These are phyloP conservation scores for Backusella westeae DNA, from an alignment of 192 early-diverging fungal genomes.

Conservation along the genomic window DNA sequence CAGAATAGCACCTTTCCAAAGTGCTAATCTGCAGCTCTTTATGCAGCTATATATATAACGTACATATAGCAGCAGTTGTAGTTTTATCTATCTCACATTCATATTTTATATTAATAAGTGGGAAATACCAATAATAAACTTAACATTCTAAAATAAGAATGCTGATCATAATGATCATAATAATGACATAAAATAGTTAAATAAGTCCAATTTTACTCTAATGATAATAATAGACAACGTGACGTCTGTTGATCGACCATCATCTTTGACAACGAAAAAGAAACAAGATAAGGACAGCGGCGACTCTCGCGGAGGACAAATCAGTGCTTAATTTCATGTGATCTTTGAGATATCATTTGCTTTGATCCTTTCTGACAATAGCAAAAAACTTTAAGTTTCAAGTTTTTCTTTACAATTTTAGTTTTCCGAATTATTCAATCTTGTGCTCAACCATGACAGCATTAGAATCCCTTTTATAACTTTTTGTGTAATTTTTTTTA, in stretches of 20 bases:
- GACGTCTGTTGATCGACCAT: not conserved
- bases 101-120: not conserved
- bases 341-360: not conserved
- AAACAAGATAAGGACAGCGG: not conserved
- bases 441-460: not conserved
- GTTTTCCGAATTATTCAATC: not conserved
- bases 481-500: not conserved
- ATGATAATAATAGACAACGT: not conserved
- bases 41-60: not conserved
- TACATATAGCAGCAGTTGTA: not conserved
- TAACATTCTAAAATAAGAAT: not conserved
- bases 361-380: not conserved
- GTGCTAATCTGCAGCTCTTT: not conserved
- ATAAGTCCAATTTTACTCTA: not conserved
- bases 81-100: not conserved
- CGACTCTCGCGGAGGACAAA: not conserved
- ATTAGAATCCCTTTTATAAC: not conserved
- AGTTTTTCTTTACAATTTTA: not conserved
- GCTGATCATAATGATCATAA: not conserved
- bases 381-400: not conserved
- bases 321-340: not conserved
- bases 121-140: not conserved
- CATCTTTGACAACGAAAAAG: not conserved
- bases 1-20: not conserved
- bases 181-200: not conserved